phyloP scores from a whole-genome alignment of 495 filamentous ascomycete genomes.

The Sordaria brevicollis region DNA sequence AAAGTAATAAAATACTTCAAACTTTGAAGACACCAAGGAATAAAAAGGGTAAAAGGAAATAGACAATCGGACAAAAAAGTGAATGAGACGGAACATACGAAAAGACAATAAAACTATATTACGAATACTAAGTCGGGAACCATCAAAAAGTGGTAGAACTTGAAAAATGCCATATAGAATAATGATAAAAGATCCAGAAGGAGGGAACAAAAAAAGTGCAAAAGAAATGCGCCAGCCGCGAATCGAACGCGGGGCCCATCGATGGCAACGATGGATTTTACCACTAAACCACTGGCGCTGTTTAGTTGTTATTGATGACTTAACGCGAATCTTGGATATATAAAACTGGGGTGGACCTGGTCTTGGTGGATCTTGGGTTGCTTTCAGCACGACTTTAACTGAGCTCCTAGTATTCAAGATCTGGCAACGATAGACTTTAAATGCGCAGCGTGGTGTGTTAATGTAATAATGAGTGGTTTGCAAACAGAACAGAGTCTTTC shows the following conservation, averaged over 20 bases:
- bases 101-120: not conserved
- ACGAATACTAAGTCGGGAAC: too few relatives aligned
- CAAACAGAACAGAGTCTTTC: too few relatives aligned
- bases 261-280: not conserved
- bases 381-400: too few relatives aligned
- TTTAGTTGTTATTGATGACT: not conserved
- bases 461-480: too few relatives aligned
- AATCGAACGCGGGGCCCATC: not conserved
- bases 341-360: not conserved
- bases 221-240: not conserved
- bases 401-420: too few relatives aligned
- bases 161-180: not conserved
- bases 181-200: not conserved
- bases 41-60: too few relatives aligned
- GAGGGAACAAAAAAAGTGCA: not conserved
- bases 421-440: too few relatives aligned
- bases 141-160: not conserved
- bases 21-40: too few relatives aligned
- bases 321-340: fast-evolving
- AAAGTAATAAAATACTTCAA: too few relatives aligned
- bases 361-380: too few relatives aligned
- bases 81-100: not conserved
- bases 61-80: too few relatives aligned
- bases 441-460: too few relatives aligned
- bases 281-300: not conserved